Evolutionary conservation across 371 early-diverging fungal species (phyloP), one percentile per base, ranked within the genome.

Genomic region (Phascolomyces articulosus): DNA sequence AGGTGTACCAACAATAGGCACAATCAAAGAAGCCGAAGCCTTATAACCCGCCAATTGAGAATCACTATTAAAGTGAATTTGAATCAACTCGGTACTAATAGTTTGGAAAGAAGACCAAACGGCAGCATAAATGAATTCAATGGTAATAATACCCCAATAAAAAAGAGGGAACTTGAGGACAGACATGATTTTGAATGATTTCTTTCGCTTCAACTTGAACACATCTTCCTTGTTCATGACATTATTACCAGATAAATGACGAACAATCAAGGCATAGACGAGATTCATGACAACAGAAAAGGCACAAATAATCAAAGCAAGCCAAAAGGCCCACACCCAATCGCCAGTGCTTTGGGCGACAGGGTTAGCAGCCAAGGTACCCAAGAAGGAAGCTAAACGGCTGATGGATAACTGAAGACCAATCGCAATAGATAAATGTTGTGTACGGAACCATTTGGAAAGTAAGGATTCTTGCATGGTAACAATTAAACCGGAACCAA

Each of bases 1-100:
- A 23, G 88, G 87, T 4, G 86, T 82, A n/a, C 82, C 79, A 6
- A 84, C 76, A 38, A 87, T 84, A 9, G 88, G 88, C 1, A 86
- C 67, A 15, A 74, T 70, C 58, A 80, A 76, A 28, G 84, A 78
- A 8, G 85, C 77, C 62, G 82, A 80, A 2, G 85, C 78, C 10
- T 77, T 77, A 62, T 83, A 88, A 40, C 85, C 86, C 13, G 86
- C 84, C 31, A 85, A 62, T 11, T 67, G 62, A 20, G 67, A 59
- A 10, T 61, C 64, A 7, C 69, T 71, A 55, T 75, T 74, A 61
- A 79, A 85, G 20, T 82, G 82, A 20, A 68, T 64, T 16, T 67
- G 44, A 23, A 84, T 66, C 15, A 80, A 63, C 48, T 85, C 85
- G 62, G 83, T 78, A 38, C 75, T 73, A 55, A 84, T 84, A 4